Evolutionary conservation across 2,329 filamentous ascomycete species (phyloP), one percentile per base, ranked within the genome.

Genomic region (Ceratocystis cubensis): DNA sequence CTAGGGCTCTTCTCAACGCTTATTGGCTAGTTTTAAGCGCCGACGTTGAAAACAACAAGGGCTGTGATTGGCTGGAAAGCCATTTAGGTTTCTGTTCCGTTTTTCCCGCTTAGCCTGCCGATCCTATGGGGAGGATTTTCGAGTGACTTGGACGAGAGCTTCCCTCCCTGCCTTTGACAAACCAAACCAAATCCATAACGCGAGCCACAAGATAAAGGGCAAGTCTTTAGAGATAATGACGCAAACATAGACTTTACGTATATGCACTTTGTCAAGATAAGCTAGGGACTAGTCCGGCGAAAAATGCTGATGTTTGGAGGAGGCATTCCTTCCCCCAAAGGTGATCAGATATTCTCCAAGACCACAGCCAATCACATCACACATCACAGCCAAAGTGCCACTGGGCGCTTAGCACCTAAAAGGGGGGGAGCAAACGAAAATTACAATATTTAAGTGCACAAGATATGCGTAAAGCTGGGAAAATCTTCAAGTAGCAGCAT

Each of bases 41-140:
- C 63, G 63, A 57, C 48, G 46, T 65, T 53, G 33, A 65, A 65
- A 5, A 25, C 13, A n/a, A 53, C 63, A 37, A 50, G 63, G 63
- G n/a, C n/a, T 56, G 2, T 57, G 63, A 65, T 65, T 65, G 63
- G 63, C 46, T 20, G 30, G 17, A 33, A 30, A n/a, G 8, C 13
- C 15, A 59, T 59, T 59, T 59, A 33, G 53, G 28, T 33, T 59
- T 59, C 17, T 17, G 13, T 6, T 33, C 53, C 53, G 17, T 20
- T 20, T 33, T 37, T 59, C 28, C 53, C 53, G 53, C 53, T 33
- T 30, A 30, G 17, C 5, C 53, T 59, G 53, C 28, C 25, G 53
- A 59, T 59, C 53, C 53, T 59, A n/a, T 17, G 28, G 25, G 28
- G 28, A 17, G 8, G 37, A 41, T 41, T 41, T 41, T 41, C 10